Evolutionary conservation across 345 rosid genomes (phyloP).

Genomic region (Rhodomyrtus tomentosa): DNA sequence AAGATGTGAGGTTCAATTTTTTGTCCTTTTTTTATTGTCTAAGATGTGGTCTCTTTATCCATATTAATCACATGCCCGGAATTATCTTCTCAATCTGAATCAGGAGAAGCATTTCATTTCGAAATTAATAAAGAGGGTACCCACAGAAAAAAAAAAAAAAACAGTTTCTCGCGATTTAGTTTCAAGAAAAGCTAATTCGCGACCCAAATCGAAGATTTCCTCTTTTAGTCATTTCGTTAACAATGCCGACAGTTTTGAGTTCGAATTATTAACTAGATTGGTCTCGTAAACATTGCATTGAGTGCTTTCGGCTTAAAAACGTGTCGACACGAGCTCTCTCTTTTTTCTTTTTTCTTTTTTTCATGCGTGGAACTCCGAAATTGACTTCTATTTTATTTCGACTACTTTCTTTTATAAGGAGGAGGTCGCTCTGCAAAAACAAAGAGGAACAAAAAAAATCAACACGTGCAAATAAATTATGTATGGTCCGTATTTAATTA

Average conservation of each 20-base stretch:
- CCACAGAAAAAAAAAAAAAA: not conserved
- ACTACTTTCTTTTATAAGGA: not conserved
- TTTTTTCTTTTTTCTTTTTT: too few relatives aligned
- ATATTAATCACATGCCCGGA: not conserved
- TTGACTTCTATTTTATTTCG: not conserved
- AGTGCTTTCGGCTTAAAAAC: not conserved
- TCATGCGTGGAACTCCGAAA: not conserved
- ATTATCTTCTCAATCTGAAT: not conserved
- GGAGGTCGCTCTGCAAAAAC: too few relatives aligned
- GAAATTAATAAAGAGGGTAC: not conserved
- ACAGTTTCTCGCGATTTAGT: rapidly evolving
- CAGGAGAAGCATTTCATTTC: not conserved
- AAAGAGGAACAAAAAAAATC: too few relatives aligned
- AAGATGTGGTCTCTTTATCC: not conserved
- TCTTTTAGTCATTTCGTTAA: not conserved
- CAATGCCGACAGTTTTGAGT: not conserved
- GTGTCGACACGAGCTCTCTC: rapidly evolving
- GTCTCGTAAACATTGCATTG: not conserved
- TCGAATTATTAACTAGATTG: not conserved
- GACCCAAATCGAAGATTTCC: not conserved
- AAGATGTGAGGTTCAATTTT: not conserved
- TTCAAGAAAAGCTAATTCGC: not conserved
- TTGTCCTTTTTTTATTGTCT: not conserved
- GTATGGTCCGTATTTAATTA: not conserved
- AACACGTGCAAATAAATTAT: not conserved